Evolutionary conservation across 345 rosid genomes (phyloP).

Genomic region (Clausena lansium): DNA sequence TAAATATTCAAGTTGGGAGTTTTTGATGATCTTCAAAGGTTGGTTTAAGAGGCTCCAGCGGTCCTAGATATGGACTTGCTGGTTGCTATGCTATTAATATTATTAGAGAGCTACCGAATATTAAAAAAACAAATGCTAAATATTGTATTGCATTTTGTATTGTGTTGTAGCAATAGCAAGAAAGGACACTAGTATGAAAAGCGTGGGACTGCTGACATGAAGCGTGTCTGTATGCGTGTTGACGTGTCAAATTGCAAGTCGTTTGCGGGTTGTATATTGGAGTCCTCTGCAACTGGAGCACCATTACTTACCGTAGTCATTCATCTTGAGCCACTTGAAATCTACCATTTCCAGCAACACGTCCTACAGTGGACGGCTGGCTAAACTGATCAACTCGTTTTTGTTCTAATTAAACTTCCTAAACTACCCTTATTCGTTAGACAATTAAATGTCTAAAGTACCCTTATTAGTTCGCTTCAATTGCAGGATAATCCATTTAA

Average conservation of each 20-base stretch:
- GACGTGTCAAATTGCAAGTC: neutral
- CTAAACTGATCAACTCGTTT: neutral
- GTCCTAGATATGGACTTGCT: too few species aligned
- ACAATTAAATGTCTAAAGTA: neutral
- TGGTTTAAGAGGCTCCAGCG: too few species aligned
- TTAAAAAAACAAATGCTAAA: too few species aligned
- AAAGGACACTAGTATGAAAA: too few species aligned
- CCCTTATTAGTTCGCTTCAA: neutral
- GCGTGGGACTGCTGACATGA: neutral
- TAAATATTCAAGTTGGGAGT: too few species aligned
- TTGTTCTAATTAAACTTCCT: neutral
- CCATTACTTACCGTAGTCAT: neutral
- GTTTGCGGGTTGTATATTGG: neutral
- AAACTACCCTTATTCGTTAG: neutral
- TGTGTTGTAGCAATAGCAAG: neutral
- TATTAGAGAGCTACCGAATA: too few species aligned
- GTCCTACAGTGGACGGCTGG: neutral
- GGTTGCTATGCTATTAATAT: too few species aligned
- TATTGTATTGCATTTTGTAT: too few species aligned
- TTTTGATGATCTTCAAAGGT: too few species aligned
- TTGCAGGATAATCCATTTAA: conserved; percentile 5
- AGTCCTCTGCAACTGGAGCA: neutral
- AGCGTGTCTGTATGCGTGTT: neutral
- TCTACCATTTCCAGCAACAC: neutral
- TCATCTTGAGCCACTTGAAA: neutral